phyloP scores from a whole-genome alignment of 768 basidiomycete genomes.

The Mycena rosella region DNA sequence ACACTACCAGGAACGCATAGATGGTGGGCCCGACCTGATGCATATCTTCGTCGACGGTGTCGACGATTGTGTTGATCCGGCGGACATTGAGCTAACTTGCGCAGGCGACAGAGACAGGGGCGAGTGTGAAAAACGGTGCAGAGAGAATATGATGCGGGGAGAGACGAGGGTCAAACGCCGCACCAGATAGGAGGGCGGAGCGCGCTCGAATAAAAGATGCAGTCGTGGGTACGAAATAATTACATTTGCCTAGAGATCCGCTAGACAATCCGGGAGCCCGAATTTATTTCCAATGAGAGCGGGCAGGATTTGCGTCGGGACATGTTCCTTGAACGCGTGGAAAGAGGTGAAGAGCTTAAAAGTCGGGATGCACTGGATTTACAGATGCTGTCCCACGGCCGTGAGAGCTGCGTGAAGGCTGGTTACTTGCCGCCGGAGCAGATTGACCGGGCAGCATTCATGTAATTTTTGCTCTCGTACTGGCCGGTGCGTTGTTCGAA shows the following conservation, averaged over 20 bases:
- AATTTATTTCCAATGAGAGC: constrained; percentile 26
- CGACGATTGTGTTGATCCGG: constrained; percentile 52
- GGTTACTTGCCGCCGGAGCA: not conserved
- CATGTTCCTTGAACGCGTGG: constrained; percentile 10
- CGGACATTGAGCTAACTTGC: constrained; percentile 46
- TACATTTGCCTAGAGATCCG: constrained; percentile 19
- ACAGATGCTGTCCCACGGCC: constrained; percentile 10
- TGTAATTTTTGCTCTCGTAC: constrained; percentile 3
- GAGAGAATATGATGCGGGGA: constrained; percentile 44
- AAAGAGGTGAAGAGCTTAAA: not conserved
- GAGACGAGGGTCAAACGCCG: constrained; percentile 3
- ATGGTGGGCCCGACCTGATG: constrained; percentile 43
- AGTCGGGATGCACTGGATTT: constrained; percentile 19
- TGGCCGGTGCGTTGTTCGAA: not conserved
- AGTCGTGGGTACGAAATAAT: constrained; percentile 27
- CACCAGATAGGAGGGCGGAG: not conserved
- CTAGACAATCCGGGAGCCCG: not conserved
- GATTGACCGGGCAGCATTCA: constrained; percentile 3
- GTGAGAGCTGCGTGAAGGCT: constrained; percentile 16
- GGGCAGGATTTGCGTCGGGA: constrained; percentile 10
- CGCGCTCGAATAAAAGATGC: constrained; percentile 12
- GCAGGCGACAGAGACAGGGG: constrained; percentile 42
- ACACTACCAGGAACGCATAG: constrained; percentile 37
- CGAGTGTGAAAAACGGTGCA: constrained; percentile 47
- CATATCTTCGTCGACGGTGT: constrained; percentile 40